Evolutionary conservation across 352 stramenopile genomes (phyloP).

Genomic region (Pilasporangium apinafurcum): DNA sequence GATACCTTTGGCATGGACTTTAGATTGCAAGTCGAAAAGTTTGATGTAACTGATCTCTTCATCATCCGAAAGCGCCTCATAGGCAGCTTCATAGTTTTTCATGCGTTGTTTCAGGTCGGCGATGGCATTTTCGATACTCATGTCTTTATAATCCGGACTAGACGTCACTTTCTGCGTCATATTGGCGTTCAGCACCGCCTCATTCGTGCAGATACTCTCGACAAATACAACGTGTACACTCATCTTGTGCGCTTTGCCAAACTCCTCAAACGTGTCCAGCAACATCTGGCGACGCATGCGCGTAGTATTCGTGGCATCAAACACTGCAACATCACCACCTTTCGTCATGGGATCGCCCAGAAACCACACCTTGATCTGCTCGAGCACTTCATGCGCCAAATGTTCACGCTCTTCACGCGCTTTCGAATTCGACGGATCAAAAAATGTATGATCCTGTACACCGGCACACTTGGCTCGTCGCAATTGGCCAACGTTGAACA

Average conservation of each 20-base stretch:
- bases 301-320: slow-evolving; percentile 90
- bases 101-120: slow-evolving; percentile 78
- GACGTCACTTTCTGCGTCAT: slow-evolving; percentile 71
- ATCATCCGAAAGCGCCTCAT: slow-evolving; percentile 80
- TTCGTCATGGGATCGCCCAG: slow-evolving; percentile 13
- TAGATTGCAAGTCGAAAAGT: slow-evolving; percentile 84
- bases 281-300: slow-evolving; percentile 44
- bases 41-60: slow-evolving; percentile 89
- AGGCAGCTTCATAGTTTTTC: slow-evolving; percentile 84
- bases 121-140: slow-evolving; percentile 64
- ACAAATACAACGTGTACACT: slow-evolving; percentile 90
- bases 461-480: slow-evolving; percentile 72
- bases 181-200: slow-evolving; percentile 83
- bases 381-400: slow-evolving; percentile 72
- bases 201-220: slow-evolving; percentile 91
- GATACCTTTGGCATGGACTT: slow-evolving; percentile 82
- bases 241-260: slow-evolving; percentile 52
- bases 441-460: slow-evolving; percentile 87
- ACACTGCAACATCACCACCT: slow-evolving; percentile 83
- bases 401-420: slow-evolving; percentile 68
- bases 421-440: slow-evolving; percentile 85
- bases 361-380: slow-evolving; percentile 68
- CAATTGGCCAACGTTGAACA: slow-evolving; percentile 96
- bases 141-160: slow-evolving; percentile 78
- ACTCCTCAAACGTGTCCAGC: slow-evolving; percentile 51